A percentile compares a stretch with the other conserved stretches of the same genome.
Conservation (phyloP, 1,284 basidiomycete genomes). For the Cystobasidium slooffiae region DNA sequence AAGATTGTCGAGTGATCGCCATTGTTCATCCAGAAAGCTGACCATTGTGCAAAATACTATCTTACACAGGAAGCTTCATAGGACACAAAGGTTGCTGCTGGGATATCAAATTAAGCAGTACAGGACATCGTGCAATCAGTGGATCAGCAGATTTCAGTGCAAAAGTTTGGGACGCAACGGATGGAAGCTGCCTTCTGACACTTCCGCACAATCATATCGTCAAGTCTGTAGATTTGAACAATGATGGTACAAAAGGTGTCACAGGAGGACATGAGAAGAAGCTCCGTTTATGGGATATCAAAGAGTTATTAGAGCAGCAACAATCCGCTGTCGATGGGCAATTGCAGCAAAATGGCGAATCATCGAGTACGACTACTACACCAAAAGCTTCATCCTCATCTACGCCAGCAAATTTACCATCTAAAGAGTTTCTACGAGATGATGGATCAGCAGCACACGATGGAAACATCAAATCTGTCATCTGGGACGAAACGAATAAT, state of each 20-base stretch:
- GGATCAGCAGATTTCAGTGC: slow-evolving; percentile 98
- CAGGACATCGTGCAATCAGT: slow-evolving; percentile 74
- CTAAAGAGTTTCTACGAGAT: slow-evolving; percentile 39
- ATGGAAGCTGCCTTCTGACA: slow-evolving; percentile 82
- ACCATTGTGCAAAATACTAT: background rate
- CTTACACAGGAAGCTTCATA: slow-evolving; percentile 76
- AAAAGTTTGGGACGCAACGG: slow-evolving; percentile 98
- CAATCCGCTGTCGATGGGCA: slow-evolving; percentile 70
- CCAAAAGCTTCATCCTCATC: slow-evolving; percentile 53
- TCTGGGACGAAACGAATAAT: slow-evolving; percentile 86
- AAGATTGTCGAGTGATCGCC: slow-evolving; percentile 35
- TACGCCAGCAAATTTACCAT: slow-evolving; percentile 23
- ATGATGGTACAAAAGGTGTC: slow-evolving; percentile 69
- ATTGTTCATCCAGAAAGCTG: background rate
- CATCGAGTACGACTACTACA: slow-evolving; percentile 62
- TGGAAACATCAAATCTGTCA: slow-evolving; percentile 85
- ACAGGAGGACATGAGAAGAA: slow-evolving; percentile 99
- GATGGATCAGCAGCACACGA: slow-evolving; percentile 65
- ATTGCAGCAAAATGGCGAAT: slow-evolving; percentile 62
- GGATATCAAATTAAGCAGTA: slow-evolving; percentile 85
- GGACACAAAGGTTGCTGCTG: slow-evolving; percentile 98
- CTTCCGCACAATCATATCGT: slow-evolving; percentile 99
- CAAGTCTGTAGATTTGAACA: slow-evolving; percentile 84
- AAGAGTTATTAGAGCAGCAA: slow-evolving; percentile 63
- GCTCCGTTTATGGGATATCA: slow-evolving; percentile 89